Percentiles rank a stretch among this genome's conserved stretches.
phyloP scores from a whole-genome alignment of 805 yeast species.

The Candida ponderosae region DNA sequence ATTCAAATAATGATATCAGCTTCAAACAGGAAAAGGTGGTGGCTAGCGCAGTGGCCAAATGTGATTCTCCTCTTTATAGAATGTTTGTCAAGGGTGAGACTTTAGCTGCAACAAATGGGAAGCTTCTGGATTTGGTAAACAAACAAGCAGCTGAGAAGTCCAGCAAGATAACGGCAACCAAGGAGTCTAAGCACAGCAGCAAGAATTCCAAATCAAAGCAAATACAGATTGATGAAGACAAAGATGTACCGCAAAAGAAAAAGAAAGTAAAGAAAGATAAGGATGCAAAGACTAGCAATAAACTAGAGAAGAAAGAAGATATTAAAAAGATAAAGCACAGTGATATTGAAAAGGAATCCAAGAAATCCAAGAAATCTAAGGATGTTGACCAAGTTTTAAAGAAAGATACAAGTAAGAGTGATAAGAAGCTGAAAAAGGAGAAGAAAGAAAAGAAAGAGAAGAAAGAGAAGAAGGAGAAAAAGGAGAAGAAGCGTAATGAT shows the following conservation, averaged over 20 bases:
- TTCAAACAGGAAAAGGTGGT: conserved; percentile 47
- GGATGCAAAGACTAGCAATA: conserved; percentile 6
- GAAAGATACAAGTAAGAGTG: neutral
- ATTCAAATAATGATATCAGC: conserved; percentile 26
- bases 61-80: conserved; percentile 66
- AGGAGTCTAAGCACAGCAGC: no score
- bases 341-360: conserved; percentile 7
- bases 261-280: conserved; percentile 12
- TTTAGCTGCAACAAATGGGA: conserved; percentile 64
- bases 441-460: conserved; percentile 16
- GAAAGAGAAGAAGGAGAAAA: conserved; percentile 16
- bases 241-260: conserved; percentile 6
- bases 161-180: neutral
- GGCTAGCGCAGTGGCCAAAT: conserved; percentile 38
- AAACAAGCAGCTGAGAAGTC: conserved; percentile 1
- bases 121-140: conserved; percentile 17
- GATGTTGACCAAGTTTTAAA: neutral
- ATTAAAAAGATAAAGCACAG: conserved; percentile 16
- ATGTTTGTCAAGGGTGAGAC: conserved; percentile 89
- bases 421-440: conserved; percentile 5
- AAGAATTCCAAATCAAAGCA: no score
- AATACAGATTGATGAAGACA: conserved; percentile 10
- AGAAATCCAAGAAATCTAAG: conserved; percentile 5
- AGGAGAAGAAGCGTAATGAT: conserved; percentile 13
- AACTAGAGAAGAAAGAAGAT: conserved; percentile 13